Base-by-base conservation (phyloP, 257 asterid genomes). In the Asclepias syriaca region DNA sequence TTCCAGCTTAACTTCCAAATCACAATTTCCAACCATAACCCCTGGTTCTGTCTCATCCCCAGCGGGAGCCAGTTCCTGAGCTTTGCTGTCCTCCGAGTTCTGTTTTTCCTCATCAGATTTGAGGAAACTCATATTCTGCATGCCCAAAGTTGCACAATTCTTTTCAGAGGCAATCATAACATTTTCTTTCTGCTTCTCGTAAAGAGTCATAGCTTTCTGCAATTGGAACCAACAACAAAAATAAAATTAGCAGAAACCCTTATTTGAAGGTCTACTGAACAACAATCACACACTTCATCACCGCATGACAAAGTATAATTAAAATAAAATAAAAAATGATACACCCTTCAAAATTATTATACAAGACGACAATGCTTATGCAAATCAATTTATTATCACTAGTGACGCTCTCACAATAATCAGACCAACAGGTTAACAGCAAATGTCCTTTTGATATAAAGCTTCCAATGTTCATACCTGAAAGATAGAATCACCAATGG, bases 171-270 rank as follows among this genome's bases (percentile, higher is more conserved):
- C 66, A 75, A 77, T 78, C 73, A 46, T 32, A 66, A 61, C 24
- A 51, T 74, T 77, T 15, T 77, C 89, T 75, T 77, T 86, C 80
- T 84, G 87, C 82, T 81, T 83, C 85, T 84, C 84, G 77, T 94
- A 94, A 43, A 89, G 95, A 18, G 87, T 76, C 81, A 88, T 74
- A 49, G 97, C 91, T 86, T 84, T 91, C 99, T 94, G 92, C 84
- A 83, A 71, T 65, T 65, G 53, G 50, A 79, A 27, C 65, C 50
- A 65, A 65, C 15, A 68, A 70, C 66, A 67, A 13, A 49, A 40
- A 34, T 4, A 34, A 34, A 43, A 66, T 79, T 15, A 81, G 73
- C 49, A 70, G 67, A 54, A 64, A 16, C 22, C 2, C 8, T 16
- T 61, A 29, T 46, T 32, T 3, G 12, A 64, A 34, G 50, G 45